Evolutionary conservation across 495 filamentous ascomycete genomes (phyloP).

Genomic region (Trichoderma orchidacearum): DNA sequence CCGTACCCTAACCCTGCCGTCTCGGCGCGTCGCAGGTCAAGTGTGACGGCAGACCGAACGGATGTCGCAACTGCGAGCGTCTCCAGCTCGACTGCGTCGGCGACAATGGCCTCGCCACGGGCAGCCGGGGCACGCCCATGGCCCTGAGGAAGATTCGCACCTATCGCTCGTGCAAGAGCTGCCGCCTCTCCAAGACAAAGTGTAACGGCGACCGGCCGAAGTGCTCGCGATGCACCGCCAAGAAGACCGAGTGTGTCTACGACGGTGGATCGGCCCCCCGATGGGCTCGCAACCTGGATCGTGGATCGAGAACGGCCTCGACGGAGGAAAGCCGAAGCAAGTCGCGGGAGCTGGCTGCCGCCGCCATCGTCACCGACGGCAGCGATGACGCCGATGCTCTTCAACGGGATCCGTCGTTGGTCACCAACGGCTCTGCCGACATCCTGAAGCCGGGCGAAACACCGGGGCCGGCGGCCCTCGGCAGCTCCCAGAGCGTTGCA

Average conservation of each 20-base stretch:
- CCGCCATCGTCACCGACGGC: neutral
- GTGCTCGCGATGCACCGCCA: slow-evolving; percentile 16
- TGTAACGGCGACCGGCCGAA: slow-evolving; percentile 21
- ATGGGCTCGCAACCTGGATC: slow-evolving; percentile 10
- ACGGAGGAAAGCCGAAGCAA: neutral
- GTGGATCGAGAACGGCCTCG: neutral
- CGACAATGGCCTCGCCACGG: neutral
- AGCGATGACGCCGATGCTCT: neutral
- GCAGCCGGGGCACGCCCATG: neutral
- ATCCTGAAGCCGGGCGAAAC: neutral
- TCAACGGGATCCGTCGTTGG: neutral
- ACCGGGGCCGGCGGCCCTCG: neutral
- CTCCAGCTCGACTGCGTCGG: slow-evolving; percentile 4
- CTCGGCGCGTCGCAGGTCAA: slow-evolving; percentile 4
- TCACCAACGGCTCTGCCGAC: neutral
- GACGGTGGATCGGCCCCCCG: slow-evolving; percentile 15
- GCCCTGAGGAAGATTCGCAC: slow-evolving; percentile 13
- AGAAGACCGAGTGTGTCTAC: slow-evolving; percentile 14
- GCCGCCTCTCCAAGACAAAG: slow-evolving; percentile 19
- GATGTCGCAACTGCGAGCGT: slow-evolving; percentile 6
- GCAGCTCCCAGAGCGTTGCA: neutral
- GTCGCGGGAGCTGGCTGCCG: neutral
- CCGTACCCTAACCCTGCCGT: neutral
- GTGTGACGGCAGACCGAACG: slow-evolving; percentile 4
- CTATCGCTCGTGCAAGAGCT: slow-evolving; percentile 20